Percentiles rank a stretch among this genome's conserved stretches.
phyloP scores from a whole-genome alignment of 2,329 filamentous ascomycete species.

The Fusarium chlamydosporum region DNA sequence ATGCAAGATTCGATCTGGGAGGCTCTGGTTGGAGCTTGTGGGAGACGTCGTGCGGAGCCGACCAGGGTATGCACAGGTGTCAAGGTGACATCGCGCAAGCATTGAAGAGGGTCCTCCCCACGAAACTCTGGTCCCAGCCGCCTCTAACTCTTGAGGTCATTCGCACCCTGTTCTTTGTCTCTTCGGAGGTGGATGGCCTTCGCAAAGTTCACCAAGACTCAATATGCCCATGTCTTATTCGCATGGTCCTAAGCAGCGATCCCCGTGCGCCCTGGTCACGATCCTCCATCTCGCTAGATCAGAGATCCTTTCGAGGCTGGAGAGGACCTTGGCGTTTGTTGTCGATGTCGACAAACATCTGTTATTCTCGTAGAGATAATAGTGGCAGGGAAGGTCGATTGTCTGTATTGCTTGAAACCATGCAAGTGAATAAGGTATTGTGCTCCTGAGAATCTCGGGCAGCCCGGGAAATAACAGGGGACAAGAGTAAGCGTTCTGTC shows the following conservation, averaged over 20 bases:
- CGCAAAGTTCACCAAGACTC: conserved; percentile 34
- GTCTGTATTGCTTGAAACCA: conserved; percentile 16
- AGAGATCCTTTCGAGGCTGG: conserved; percentile 15
- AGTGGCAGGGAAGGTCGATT: neutral
- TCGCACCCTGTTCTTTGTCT: conserved; percentile 41
- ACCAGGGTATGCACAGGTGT: conserved; percentile 47
- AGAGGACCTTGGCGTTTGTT: conserved; percentile 3
- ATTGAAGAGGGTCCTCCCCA: conserved; percentile 42
- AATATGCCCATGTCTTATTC: conserved; percentile 46
- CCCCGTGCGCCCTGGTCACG: conserved; percentile 29
- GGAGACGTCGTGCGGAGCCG: conserved; percentile 44
- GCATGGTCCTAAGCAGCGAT: conserved; percentile 40
- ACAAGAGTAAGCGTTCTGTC: conserved; percentile 32
- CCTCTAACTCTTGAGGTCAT: conserved; percentile 27
- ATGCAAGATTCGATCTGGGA: conserved; percentile 44
- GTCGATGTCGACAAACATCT: conserved; percentile 20
- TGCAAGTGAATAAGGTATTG: conserved; percentile 20
- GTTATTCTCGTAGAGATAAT: neutral
- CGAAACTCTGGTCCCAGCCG: conserved; percentile 25
- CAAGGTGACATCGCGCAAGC: conserved; percentile 45
- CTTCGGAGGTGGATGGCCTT: conserved; percentile 28
- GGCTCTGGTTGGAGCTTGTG: conserved; percentile 46
- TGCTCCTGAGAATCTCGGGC: conserved; percentile 27
- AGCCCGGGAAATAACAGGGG: conserved; percentile 32
- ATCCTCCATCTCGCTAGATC: conserved; percentile 40